These are phyloP conservation scores for Skeletonema marinoi DNA, from an alignment of 108 stramenopile species.

Conservation along the genomic window DNA sequence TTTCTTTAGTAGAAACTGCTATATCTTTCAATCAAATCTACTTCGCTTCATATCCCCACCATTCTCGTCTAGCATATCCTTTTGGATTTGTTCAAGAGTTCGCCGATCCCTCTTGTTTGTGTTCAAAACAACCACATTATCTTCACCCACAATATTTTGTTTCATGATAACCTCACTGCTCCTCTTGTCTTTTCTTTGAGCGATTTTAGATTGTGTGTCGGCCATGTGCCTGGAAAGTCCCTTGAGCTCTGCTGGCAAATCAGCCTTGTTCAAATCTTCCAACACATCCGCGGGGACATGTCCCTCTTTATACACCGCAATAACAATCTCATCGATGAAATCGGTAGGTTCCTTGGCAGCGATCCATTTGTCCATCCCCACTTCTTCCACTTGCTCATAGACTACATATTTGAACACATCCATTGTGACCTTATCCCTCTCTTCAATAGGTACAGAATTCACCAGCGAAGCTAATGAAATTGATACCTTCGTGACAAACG, in stretches of 20 bases:
- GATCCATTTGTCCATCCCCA: slow-evolving; percentile 81
- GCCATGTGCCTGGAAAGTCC: slow-evolving; percentile 68
- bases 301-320: slow-evolving; percentile 84
- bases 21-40: slow-evolving; percentile 16
- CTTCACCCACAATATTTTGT: slow-evolving; percentile 31
- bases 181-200: slow-evolving; percentile 54
- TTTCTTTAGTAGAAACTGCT: background rate
- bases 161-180: slow-evolving; percentile 34
- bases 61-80: slow-evolving; percentile 46
- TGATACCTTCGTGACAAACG: slow-evolving; percentile 18
- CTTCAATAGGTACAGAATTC: slow-evolving; percentile 23
- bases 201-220: slow-evolving; percentile 51
- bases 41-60: slow-evolving; percentile 28
- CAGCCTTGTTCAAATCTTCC: slow-evolving; percentile 81
- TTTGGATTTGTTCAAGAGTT: slow-evolving; percentile 85
- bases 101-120: slow-evolving; percentile 81
- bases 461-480: slow-evolving; percentile 30
- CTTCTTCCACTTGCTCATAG: slow-evolving; percentile 86
- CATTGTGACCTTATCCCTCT: slow-evolving; percentile 76
- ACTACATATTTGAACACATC: slow-evolving; percentile 84
- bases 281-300: slow-evolving; percentile 78
- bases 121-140: slow-evolving; percentile 69
- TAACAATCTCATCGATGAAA: slow-evolving; percentile 80
- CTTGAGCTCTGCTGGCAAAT: slow-evolving; percentile 79
- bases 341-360: slow-evolving; percentile 81